Percentiles rank a stretch among this genome's conserved stretches.
phyloP scores from a whole-genome alignment of 257 asterid species.

The Cordia subcordata region DNA sequence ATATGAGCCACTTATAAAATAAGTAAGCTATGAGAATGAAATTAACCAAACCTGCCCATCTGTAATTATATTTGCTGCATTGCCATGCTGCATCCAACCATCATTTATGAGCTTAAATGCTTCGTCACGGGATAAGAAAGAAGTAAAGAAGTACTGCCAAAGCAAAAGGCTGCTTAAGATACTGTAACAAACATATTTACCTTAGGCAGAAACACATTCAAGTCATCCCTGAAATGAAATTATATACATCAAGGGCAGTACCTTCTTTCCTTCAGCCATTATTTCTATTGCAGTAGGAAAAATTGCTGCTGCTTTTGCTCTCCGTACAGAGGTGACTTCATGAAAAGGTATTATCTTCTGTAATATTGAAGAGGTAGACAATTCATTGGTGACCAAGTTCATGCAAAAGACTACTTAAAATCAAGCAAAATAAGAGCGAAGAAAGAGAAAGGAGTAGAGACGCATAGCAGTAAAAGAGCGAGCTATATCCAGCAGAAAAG shows the following conservation, averaged over 20 bases:
- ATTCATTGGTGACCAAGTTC: slow-evolving; percentile 1
- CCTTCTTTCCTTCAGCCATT: slow-evolving; percentile 85
- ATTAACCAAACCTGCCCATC: slow-evolving; percentile 55
- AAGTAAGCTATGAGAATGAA: slow-evolving; percentile 4
- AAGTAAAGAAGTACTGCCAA: slow-evolving; percentile 89
- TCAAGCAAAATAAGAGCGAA: neutral
- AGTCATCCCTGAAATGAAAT: neutral
- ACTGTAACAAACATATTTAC: neutral
- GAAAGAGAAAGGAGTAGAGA: neutral
- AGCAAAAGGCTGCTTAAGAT: slow-evolving; percentile 16
- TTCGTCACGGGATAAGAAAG: slow-evolving; percentile 96
- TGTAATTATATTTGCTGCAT: slow-evolving; percentile 37
- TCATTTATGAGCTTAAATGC: slow-evolving; percentile 90
- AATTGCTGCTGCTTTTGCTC: slow-evolving; percentile 89
- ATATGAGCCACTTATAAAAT: slow-evolving; percentile 1
- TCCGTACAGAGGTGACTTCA: slow-evolving; percentile 73
- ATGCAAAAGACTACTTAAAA: neutral
- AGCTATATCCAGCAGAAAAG: too few species aligned
- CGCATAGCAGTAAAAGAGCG: too few species aligned
- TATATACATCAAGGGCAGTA: slow-evolving; percentile 19
- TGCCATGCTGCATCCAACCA: slow-evolving; percentile 64
- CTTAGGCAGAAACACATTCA: slow-evolving; percentile 2
- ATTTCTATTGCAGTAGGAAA: slow-evolving; percentile 96
- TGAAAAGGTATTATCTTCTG: slow-evolving; percentile 77
- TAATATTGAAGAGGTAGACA: slow-evolving; percentile 9